Percentiles rank a stretch among this genome's conserved stretches.
These are phyloP conservation scores for Orobanche coerulescens DNA, from an alignment of 257 asterid species.

Conservation along the genomic window DNA sequence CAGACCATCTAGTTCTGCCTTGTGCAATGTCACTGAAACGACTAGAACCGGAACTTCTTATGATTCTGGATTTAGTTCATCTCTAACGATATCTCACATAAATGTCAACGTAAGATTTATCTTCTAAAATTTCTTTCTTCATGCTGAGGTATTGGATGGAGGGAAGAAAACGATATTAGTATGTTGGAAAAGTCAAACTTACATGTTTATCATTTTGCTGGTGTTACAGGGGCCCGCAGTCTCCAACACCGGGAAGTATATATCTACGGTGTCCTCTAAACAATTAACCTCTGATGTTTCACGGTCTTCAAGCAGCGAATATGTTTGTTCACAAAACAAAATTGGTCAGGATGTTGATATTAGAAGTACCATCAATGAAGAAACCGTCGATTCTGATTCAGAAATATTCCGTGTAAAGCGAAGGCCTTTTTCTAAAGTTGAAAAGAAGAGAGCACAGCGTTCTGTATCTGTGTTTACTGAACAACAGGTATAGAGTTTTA, in stretches of 20 bases:
- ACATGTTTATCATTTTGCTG: slow-evolving; percentile 10
- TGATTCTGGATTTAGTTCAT: slow-evolving; percentile 28
- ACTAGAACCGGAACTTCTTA: slow-evolving; percentile 19
- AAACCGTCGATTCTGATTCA: slow-evolving; percentile 74
- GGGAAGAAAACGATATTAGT: background rate
- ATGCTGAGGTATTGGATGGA: background rate
- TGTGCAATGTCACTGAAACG: slow-evolving; percentile 19
- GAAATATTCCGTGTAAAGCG: slow-evolving; percentile 86
- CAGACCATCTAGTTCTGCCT: slow-evolving; percentile 15
- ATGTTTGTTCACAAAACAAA: slow-evolving; percentile 22
- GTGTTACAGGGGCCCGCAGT: slow-evolving; percentile 30
- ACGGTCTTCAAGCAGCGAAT: slow-evolving; percentile 24
- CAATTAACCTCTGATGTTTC: slow-evolving; percentile 29
- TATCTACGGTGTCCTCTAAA: slow-evolving; percentile 19
- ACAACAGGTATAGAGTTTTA: slow-evolving; percentile 50
- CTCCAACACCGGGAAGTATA: slow-evolving; percentile 23
- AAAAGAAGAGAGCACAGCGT: slow-evolving; percentile 32
- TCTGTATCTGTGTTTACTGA: slow-evolving; percentile 33
- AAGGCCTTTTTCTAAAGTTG: slow-evolving; percentile 48
- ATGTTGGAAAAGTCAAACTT: background rate
- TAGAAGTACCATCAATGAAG: slow-evolving; percentile 34
- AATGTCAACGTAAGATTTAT: slow-evolving; percentile 32
- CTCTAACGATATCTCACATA: slow-evolving; percentile 20
- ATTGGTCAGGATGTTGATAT: slow-evolving; percentile 21
- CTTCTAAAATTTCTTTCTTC: background rate